phyloP scores from a whole-genome alignment of 495 filamentous ascomycete genomes.

The Sabuloglossum arenarium region DNA sequence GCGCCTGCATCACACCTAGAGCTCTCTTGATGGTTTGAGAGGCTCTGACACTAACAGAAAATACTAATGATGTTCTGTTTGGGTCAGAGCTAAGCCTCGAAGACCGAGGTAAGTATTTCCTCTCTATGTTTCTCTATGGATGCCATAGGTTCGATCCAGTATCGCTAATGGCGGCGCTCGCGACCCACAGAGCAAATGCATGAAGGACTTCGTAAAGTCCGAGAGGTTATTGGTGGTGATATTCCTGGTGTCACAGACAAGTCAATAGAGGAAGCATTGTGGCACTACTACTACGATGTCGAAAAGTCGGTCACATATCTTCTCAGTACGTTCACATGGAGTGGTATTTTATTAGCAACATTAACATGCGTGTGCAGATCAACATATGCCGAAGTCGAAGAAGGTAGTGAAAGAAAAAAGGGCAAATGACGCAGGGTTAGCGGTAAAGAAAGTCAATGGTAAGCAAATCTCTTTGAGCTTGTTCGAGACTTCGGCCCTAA shows the following conservation, averaged over 20 bases:
- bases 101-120: conserved; percentile 28
- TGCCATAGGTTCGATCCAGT: background rate
- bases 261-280: conserved; percentile 74
- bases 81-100: conserved; percentile 30
- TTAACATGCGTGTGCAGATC: conserved; percentile 13
- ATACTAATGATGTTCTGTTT: background rate
- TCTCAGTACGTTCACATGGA: conserved; percentile 25
- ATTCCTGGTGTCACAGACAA: conserved; percentile 33
- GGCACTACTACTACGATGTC: conserved; percentile 91
- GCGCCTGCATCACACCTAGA: background rate
- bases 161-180: background rate
- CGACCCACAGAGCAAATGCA: conserved; percentile 28
- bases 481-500: background rate
- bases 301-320: conserved; percentile 66
- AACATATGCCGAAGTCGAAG: conserved; percentile 5
- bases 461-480: background rate
- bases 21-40: too few species aligned
- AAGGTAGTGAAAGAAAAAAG: background rate
- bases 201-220: conserved; percentile 31
- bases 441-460: background rate
- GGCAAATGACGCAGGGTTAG: background rate
- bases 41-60: background rate
- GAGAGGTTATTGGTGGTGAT: conserved; percentile 28
- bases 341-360: background rate
- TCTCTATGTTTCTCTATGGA: conserved; percentile 9